phyloP scores from a whole-genome alignment of 2,329 filamentous ascomycete species.

The Apiospora phragmitis region DNA sequence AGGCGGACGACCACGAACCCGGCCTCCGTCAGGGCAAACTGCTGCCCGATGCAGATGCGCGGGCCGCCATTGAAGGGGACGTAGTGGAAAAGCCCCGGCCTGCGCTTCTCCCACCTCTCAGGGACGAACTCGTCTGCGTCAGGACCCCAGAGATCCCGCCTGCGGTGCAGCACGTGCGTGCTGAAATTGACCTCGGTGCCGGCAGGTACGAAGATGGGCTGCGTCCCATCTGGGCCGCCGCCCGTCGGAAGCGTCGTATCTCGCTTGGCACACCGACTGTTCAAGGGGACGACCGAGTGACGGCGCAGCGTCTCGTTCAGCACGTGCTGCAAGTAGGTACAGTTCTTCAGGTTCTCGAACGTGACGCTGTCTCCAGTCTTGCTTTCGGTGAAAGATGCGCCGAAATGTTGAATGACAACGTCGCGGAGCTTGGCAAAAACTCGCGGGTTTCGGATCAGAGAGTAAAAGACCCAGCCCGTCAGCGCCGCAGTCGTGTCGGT shows the following conservation, averaged over 20 bases:
- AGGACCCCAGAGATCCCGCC: slow-evolving; percentile 29
- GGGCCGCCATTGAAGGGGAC: slow-evolving; percentile 38
- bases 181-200: slow-evolving; percentile 40
- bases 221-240: slow-evolving; percentile 43
- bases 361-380: slow-evolving; percentile 27
- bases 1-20: slow-evolving; percentile 10
- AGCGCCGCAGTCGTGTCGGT: slow-evolving; percentile 38
- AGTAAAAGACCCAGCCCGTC: slow-evolving; percentile 30
- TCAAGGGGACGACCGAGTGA: background rate
- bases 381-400: background rate
- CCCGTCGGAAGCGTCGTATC: slow-evolving; percentile 46
- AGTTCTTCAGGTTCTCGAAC: slow-evolving; percentile 40
- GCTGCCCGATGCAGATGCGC: slow-evolving; percentile 29
- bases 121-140: slow-evolving; percentile 19
- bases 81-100: slow-evolving; percentile 17
- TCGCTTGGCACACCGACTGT: background rate
- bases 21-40: background rate
- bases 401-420: background rate
- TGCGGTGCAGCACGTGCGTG: slow-evolving; percentile 35
- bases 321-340: slow-evolving; percentile 44
- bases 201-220: slow-evolving; percentile 46
- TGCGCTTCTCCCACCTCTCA: slow-evolving; percentile 17
- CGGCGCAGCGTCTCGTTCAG: slow-evolving; percentile 38
- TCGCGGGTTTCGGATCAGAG: slow-evolving; percentile 22
- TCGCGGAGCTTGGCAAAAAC: slow-evolving; percentile 30